Base-by-base conservation (phyloP, 148 eudicot genomes). In the Mesembryanthemum crystallinum region DNA sequence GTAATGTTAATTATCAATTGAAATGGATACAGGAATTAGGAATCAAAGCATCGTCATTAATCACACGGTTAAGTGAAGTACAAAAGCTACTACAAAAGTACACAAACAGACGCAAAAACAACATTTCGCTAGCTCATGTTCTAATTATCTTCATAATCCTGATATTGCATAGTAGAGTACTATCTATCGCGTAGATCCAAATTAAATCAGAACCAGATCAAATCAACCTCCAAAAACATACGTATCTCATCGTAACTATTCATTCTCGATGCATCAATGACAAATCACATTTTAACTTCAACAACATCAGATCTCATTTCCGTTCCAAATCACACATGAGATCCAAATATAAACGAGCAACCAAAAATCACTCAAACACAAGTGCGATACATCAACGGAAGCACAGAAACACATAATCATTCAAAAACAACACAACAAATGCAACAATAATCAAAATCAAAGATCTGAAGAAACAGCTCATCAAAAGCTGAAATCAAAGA, bases 231-330 rank as follows among this genome's bases (percentile, higher is more conserved):
- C 57, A 51, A 8, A 25, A 11, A 35, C n/a, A n/a, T n/a, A n/a
- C n/a, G n/a, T n/a, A n/a, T n/a, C n/a, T n/a, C n/a, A n/a, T n/a
- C n/a, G n/a, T n/a, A n/a, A n/a, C n/a, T n/a, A n/a, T 23, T 21
- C 39, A 7, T 9, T 23, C 59, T 49, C 43, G 2, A 9, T 68
- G 15, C 12, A 15, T 65, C n/a, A 70, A 60, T 1, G 24, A 29
- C 27, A 6, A 28, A 29, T 0, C 1, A 63, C 15, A 63, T 29
- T 63, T 8, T 49, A 45, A 15, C 35, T 69, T 39, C 47, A n/a
- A 13, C 17, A 43, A 42, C 1, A 47, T 67, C 45, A 73, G 78
- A 79, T 79, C 77, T 73, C 57, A 10, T 21, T 75, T 52, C 42
- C 39, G 63, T 4, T 35, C 52, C 12, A 45, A 27, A 64, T 11